Evolutionary conservation across 495 filamentous ascomycete species (phyloP).

Genomic region (Recurvomyces mirabilis): DNA sequence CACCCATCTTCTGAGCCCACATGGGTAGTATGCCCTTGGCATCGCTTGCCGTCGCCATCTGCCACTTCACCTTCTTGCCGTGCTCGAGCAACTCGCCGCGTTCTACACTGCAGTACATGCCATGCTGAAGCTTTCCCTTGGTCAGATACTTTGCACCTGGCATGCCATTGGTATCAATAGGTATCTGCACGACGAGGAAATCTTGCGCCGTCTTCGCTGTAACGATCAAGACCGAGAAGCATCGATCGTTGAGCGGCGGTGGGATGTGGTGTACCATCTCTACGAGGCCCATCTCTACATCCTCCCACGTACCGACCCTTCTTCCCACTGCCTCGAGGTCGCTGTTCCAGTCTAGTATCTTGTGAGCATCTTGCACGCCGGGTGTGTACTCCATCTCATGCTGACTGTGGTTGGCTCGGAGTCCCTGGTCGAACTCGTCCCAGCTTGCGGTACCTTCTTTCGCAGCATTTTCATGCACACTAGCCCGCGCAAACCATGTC

Average conservation of each 20-base stretch:
- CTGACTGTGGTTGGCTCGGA: conserved; percentile 52
- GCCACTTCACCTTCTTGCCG: conserved; percentile 44
- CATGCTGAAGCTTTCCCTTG: conserved; percentile 8
- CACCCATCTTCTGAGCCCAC: conserved; percentile 55
- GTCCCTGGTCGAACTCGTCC: conserved; percentile 50
- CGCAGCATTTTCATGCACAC: conserved; percentile 45
- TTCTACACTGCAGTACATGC: conserved; percentile 52
- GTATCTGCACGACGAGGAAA: conserved; percentile 26
- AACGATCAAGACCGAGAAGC: conserved; percentile 45
- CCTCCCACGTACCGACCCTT: conserved; percentile 34
- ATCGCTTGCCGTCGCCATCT: conserved; percentile 47
- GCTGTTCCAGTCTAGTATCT: conserved; percentile 43
- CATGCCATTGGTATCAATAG: conserved; percentile 35
- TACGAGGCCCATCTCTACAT: conserved; percentile 41
- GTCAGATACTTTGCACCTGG: conserved; percentile 27
- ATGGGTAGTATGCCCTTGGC: conserved; percentile 42
- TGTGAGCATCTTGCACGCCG: conserved; percentile 44
- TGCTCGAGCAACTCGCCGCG: conserved; percentile 34
- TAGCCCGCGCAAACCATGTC: conserved; percentile 58
- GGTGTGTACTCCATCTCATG: conserved; percentile 66
- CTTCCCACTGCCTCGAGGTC: conserved; percentile 24
- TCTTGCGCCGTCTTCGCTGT: conserved; percentile 20
- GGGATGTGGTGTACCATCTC: conserved; percentile 42
- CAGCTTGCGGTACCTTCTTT: conserved; percentile 50
- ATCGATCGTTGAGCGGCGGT: conserved; percentile 40